phyloP scores from a whole-genome alignment of 768 basidiomycete species.

The Mycena metata region DNA sequence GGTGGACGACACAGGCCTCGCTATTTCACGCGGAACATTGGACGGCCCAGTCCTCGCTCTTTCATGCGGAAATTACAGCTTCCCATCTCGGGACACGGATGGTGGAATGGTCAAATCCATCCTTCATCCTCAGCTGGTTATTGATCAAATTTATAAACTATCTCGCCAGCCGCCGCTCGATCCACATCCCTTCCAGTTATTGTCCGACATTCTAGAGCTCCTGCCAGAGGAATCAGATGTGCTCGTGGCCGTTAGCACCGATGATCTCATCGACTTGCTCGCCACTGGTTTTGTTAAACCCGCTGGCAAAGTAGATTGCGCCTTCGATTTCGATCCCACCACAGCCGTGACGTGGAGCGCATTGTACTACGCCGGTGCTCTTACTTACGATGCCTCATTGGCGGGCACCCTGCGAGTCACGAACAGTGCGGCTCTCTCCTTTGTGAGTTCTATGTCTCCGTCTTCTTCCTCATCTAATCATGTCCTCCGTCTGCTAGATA shows the following conservation, averaged over 20 bases:
- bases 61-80: constrained; percentile 16
- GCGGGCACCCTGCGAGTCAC: constrained; percentile 5
- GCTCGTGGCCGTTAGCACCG: background rate
- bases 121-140: constrained; percentile 13
- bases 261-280: constrained; percentile 25
- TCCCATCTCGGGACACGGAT: background rate
- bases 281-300: constrained; percentile 14
- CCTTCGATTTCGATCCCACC: constrained; percentile 4
- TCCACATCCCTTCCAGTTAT: background rate
- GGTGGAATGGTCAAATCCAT: background rate
- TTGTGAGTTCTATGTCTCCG: background rate
- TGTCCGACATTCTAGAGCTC: constrained; percentile 6
- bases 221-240: constrained; percentile 8
- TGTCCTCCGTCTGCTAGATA: constrained; percentile 1
- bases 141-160: constrained; percentile 2
- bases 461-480: background rate
- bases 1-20: constrained; percentile 7
- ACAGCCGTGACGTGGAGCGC: constrained; percentile 17
- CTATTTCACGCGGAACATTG: constrained; percentile 4
- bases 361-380: constrained; percentile 18
- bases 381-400: constrained; percentile 4
- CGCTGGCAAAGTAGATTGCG: background rate
- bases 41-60: constrained; percentile 12
- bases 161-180: background rate
- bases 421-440: background rate